A percentile compares a stretch with the other conserved stretches of the same genome.
Conservation (phyloP, 164 flowering plant genomes). For the Magnolia kwangsiensis region DNA sequence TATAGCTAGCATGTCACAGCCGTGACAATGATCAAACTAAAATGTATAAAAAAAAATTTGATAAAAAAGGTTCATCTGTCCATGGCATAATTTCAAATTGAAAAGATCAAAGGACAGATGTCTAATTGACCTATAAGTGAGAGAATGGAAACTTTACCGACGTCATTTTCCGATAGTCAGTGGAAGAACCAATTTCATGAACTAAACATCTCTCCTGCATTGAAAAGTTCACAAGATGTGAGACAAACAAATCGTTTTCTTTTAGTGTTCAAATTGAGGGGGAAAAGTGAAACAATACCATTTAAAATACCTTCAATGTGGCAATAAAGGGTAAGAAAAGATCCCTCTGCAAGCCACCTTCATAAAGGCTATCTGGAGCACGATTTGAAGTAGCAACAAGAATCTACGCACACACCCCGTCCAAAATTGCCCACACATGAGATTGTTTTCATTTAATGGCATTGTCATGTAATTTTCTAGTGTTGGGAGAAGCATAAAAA, state of each 20-base stretch:
- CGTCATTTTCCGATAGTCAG: constrained; percentile 87
- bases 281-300: not conserved
- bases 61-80: too few relatives aligned
- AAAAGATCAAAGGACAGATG: not conserved
- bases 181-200: constrained; percentile 87
- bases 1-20: constrained; percentile 2
- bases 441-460: not conserved
- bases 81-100: too few relatives aligned
- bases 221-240: constrained; percentile 6
- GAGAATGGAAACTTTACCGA: constrained; percentile 44
- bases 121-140: not conserved
- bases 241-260: not conserved
- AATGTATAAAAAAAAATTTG: not conserved
- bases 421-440: constrained; percentile 8
- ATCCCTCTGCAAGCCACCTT: constrained; percentile 95
- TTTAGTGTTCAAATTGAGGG: not conserved
- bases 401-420: constrained; percentile 41
- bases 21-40: not conserved
- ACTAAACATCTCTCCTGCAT: constrained; percentile 83
- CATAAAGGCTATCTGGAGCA: constrained; percentile 94
- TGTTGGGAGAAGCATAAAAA: not conserved
- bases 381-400: constrained; percentile 98
- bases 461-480: not conserved
- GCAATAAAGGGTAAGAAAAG: constrained; percentile 94
- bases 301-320: constrained; percentile 65